Percentiles rank a stretch among this genome's conserved stretches.
These are phyloP conservation scores for Canavalia gladiata DNA, from an alignment of 306 rosid genomes.

Conservation along the genomic window DNA sequence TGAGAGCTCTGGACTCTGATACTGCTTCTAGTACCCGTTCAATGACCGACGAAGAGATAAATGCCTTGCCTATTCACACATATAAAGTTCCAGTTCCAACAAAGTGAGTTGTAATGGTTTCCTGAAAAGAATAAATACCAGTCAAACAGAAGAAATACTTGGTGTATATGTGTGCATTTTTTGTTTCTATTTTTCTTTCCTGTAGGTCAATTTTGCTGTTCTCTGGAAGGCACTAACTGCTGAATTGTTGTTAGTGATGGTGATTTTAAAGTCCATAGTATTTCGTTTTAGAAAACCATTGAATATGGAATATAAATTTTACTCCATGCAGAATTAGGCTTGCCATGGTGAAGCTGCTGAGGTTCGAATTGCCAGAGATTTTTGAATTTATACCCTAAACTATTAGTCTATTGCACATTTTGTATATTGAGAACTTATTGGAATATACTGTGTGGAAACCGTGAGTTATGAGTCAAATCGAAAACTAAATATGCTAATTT, in stretches of 20 bases:
- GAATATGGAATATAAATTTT: conserved; percentile 24
- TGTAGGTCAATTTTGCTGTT: neutral
- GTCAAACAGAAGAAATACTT: neutral
- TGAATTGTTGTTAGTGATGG: neutral
- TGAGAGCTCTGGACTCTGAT: conserved; percentile 50
- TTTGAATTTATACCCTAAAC: too few relatives aligned
- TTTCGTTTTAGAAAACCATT: conserved; percentile 20
- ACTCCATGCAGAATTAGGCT: neutral
- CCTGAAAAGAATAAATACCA: neutral
- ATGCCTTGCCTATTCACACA: conserved; percentile 68
- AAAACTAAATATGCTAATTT: neutral
- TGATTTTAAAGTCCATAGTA: neutral
- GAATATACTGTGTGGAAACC: neutral
- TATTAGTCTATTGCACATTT: neutral
- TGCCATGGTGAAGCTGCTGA: neutral
- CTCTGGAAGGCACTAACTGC: neutral
- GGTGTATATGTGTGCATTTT: neutral
- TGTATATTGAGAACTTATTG: neutral
- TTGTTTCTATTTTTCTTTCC: neutral
- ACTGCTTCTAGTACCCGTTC: conserved; percentile 56
- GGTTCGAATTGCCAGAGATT: neutral
- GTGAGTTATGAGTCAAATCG: neutral
- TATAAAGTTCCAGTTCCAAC: conserved; percentile 52
- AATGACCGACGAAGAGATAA: conserved; percentile 72
- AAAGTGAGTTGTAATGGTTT: conserved; percentile 55